Base-by-base conservation (phyloP, 1,284 basidiomycete species). In the Wolfiporia cocos region DNA sequence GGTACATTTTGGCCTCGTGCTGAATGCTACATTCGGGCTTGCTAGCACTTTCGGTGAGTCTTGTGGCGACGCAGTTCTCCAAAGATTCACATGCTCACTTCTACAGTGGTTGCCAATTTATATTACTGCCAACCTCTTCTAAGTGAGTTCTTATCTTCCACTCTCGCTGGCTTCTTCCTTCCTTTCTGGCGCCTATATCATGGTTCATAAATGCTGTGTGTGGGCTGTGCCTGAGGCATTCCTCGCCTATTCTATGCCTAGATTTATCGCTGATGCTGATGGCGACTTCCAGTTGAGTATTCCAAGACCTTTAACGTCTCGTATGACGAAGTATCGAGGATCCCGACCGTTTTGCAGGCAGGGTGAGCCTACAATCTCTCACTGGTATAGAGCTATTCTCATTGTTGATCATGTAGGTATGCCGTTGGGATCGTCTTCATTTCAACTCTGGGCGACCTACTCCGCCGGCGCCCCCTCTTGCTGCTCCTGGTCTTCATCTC, bases 111-210 rank as follows among this genome's bases (percentile, higher is more conserved):
- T 18, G 71, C 74, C n/a, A 87, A 87, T 49, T 55, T 86, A 39
- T 87, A 86, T 53, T 87, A 86, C 50, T 78, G 78, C 46, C 85
- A 84, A 58, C 84, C 85, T 0, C 58, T 87, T 47, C 61, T 87
- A 12, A 81, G 85, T 74, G 58, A 39, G 74, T 54, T 73, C 57
- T 35, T 72, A 52, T 31, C 42, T 23, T 36, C n/a, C n/a, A n/a
- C n/a, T n/a, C n/a, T n/a, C n/a, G n/a, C n/a, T n/a, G n/a, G n/a
- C n/a, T n/a, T n/a, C n/a, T n/a, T n/a, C n/a, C n/a, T n/a, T n/a
- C n/a, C n/a, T n/a, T n/a, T n/a, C n/a, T n/a, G n/a, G n/a, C n/a
- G n/a, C n/a, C n/a, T n/a, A n/a, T n/a, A n/a, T n/a, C n/a, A n/a
- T n/a, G n/a, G n/a, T n/a, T n/a, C n/a, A n/a, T n/a, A n/a, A n/a